A percentile compares a stretch with the other conserved stretches of the same genome.
Conservation (phyloP, 2,329 filamentous ascomycete genomes). For the Zelopaecilomyces penicillatus region DNA sequence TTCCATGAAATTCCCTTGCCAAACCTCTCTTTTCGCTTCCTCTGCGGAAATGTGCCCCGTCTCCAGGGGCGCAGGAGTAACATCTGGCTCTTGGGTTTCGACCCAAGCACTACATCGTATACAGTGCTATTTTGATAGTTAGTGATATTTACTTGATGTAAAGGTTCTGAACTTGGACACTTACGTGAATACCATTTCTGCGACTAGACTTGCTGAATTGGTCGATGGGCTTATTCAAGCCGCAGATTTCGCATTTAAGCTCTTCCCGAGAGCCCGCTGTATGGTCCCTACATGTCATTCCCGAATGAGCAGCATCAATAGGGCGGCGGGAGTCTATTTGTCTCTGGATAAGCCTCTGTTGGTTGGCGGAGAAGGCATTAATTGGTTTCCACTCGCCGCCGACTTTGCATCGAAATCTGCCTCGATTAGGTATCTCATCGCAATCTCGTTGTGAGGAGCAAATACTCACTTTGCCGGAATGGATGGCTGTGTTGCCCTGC, state of each 20-base stretch:
- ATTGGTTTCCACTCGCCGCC: slow-evolving; percentile 28
- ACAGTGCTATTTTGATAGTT: slow-evolving; percentile 21
- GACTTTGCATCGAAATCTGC: slow-evolving; percentile 26
- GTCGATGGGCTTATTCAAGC: slow-evolving; percentile 16
- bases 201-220: slow-evolving; percentile 24
- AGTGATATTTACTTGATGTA: not conserved
- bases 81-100: slow-evolving; percentile 25
- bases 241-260: slow-evolving; percentile 24
- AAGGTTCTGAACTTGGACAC: slow-evolving; percentile 3
- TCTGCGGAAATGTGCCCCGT: slow-evolving; percentile 26
- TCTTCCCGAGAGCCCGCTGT: slow-evolving; percentile 16
- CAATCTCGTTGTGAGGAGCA: no score
- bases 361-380: slow-evolving; percentile 23
- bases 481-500: slow-evolving; percentile 5
- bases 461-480: slow-evolving; percentile 9
- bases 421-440: not conserved
- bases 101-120: slow-evolving; percentile 27
- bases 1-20: slow-evolving; percentile 6
- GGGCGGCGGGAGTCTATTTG: slow-evolving; percentile 8
- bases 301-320: slow-evolving; percentile 22
- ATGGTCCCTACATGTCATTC: slow-evolving; percentile 30
- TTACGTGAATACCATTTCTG: slow-evolving; percentile 21
- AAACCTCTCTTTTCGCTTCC: slow-evolving; percentile 14
- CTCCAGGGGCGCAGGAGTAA: slow-evolving; percentile 20
- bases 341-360: slow-evolving; percentile 19